Evolutionary conservation across 192 early-diverging fungal species (phyloP), one percentile per base, ranked within the genome.

Genomic region (Coemansia sp.): DNA sequence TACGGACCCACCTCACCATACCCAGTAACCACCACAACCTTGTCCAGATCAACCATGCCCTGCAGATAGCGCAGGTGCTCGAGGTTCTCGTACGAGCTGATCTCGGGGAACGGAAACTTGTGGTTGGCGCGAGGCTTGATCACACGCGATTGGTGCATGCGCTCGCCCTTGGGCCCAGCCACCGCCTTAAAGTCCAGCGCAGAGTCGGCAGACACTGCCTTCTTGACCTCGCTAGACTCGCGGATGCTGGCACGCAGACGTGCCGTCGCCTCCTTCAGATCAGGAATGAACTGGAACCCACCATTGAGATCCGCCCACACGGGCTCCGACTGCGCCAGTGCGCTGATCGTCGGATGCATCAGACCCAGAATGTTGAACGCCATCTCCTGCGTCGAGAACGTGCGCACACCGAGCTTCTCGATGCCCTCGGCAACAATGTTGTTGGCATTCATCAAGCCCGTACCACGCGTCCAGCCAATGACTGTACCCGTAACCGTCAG

Each of bases 401-500:
- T 97, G 71, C 93, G 88, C 26, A 92, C 90, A 58, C 95, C 95
- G 45, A 93, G 86, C 64, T 88, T 86, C 80, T 97, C 95, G 48
- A 97, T 87, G 57, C 94, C 94, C 74, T 93, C 89, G 16, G 93
- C 90, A 65, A 97, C 89, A 59, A 92, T 87, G 83, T 97, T 96
- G 85, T 94, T 97, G 64, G 86, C 83, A 47, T 85, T 88, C 95
- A 97, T 97, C 79, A 97, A 84, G 39, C 95, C 95, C 39, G 95
- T 97, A 54, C 94, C 94, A 79, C 94, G 89, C 57, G 94, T 97
- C 94, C 94, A 97, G 48, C 94, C 94, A 77, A 97, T 97, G 43
- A 94, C 90, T 52, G 94, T 92, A 58, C 94, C 94, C 52, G 92
- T 86, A 62, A 97, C 90, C 60, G 91, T 88, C 70, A 97, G 84